phyloP scores from a whole-genome alignment of 352 stramenopile species.

The Pythium aristosporum region DNA sequence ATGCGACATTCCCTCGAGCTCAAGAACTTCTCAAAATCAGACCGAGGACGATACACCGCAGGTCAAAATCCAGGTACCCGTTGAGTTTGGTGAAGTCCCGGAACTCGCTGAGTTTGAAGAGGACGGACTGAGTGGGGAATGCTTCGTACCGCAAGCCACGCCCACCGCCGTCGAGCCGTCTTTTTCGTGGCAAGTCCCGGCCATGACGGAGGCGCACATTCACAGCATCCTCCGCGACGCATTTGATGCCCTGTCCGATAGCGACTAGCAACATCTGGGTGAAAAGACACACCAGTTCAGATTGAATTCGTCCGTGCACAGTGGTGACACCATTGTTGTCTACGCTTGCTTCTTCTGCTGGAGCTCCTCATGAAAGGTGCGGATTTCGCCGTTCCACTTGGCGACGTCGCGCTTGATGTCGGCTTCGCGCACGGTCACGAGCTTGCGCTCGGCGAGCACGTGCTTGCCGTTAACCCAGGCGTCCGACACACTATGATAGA shows the following conservation, averaged over 20 bases:
- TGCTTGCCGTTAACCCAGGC: conserved; percentile 89
- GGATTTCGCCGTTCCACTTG: conserved; percentile 61
- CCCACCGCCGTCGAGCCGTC: neutral
- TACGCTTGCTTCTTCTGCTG: conserved; percentile 43
- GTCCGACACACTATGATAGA: conserved; percentile 69
- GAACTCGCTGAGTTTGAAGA: conserved; percentile 68
- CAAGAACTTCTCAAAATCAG: conserved; percentile 10
- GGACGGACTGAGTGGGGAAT: conserved; percentile 32
- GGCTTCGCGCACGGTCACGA: conserved; percentile 72
- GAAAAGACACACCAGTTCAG: conserved; percentile 86
- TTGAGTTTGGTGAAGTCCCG: conserved; percentile 11
- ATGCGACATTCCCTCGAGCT: conserved; percentile 23
- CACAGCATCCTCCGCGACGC: conserved; percentile 11
- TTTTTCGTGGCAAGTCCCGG: conserved; percentile 16
- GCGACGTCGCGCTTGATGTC: conserved; percentile 60
- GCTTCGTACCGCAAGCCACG: neutral
- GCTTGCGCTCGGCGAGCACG: conserved; percentile 60
- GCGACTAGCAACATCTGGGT: conserved; percentile 61
- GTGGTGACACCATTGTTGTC: conserved; percentile 48
- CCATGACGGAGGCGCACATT: conserved; percentile 1
- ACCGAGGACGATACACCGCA: neutral
- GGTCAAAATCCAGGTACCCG: conserved; percentile 9
- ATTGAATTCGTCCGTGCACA: conserved; percentile 77
- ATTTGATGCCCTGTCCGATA: neutral
- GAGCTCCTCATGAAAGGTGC: conserved; percentile 49